Conservation (phyloP, 345 rosid genomes). For the Eucalyptus tenuipes region DNA sequence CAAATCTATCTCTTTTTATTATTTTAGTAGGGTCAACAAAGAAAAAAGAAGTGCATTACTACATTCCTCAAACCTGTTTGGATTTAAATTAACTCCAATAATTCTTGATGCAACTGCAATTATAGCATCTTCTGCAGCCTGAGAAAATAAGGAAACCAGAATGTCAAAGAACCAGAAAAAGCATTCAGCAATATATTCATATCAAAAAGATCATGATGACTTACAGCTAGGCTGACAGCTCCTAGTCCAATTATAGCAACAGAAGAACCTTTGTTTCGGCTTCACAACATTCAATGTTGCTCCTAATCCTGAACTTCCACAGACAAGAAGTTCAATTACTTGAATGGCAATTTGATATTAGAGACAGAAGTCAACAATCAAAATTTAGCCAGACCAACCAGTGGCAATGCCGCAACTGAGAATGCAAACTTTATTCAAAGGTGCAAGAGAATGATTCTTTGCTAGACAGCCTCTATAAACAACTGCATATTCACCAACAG, state of each 20-base stretch:
- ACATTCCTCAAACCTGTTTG: slow-evolving; percentile 16
- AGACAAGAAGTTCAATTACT: neutral
- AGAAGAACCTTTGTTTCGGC: slow-evolving; percentile 8
- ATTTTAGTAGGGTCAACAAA: neutral
- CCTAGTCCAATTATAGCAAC: slow-evolving; percentile 27
- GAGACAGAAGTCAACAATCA: neutral
- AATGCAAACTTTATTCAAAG: slow-evolving; percentile 25
- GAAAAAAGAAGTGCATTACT: neutral
- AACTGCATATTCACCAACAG: slow-evolving; percentile 20
- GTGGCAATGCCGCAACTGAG: slow-evolving; percentile 23
- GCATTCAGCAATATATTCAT: neutral
- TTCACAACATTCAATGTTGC: slow-evolving; percentile 30
- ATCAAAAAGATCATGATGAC: neutral
- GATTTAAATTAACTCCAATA: slow-evolving; percentile 20
- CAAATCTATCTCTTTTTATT: neutral
- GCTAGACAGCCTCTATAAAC: slow-evolving; percentile 17
- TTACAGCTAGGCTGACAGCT: slow-evolving; percentile 29
- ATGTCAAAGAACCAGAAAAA: neutral
- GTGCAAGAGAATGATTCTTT: slow-evolving; percentile 19
- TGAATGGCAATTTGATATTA: too few relatives aligned
- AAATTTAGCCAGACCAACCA: neutral
- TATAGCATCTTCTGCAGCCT: slow-evolving; percentile 36
- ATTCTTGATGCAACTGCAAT: slow-evolving; percentile 28
- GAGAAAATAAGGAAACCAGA: neutral
- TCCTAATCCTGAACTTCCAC: slow-evolving; percentile 12